Percentiles rank a stretch among this genome's conserved stretches.
phyloP scores from a whole-genome alignment of 2,329 filamentous ascomycete species.

The Achaetomium macrosporum region DNA sequence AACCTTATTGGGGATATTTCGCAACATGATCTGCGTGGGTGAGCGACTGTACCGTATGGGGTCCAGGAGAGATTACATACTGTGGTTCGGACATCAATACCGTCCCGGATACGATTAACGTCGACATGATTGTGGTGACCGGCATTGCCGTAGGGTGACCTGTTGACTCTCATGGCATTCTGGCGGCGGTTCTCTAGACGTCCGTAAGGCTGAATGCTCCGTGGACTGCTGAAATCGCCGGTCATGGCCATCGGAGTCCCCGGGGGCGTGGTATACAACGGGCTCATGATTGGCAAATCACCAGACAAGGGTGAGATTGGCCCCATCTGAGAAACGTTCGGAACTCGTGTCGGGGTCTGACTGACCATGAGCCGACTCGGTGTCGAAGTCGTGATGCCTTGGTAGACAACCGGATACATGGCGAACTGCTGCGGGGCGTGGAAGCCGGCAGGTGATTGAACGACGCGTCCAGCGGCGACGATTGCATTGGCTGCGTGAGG shows the following conservation, averaged over 20 bases:
- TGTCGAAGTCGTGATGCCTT: slow-evolving; percentile 25
- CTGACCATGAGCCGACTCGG: slow-evolving; percentile 32
- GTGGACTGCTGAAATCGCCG: slow-evolving; percentile 37
- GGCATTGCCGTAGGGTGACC: slow-evolving; percentile 41
- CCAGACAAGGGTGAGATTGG: slow-evolving; percentile 18
- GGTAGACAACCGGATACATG: slow-evolving; percentile 35
- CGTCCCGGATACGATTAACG: slow-evolving; percentile 53
- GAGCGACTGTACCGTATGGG: slow-evolving; percentile 1
- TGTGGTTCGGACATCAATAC: slow-evolving; percentile 69
- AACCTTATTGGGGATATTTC: slow-evolving; percentile 91
- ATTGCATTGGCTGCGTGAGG: slow-evolving; percentile 18
- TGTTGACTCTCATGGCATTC: slow-evolving; percentile 41
- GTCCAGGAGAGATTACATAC: slow-evolving; percentile 39
- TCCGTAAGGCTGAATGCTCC: slow-evolving; percentile 30
- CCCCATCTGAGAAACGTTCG: slow-evolving; percentile 26
- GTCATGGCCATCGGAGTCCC: slow-evolving; percentile 30
- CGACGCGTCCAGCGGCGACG: slow-evolving; percentile 24
- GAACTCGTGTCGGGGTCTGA: slow-evolving; percentile 28
- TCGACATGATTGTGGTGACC: slow-evolving; percentile 59
- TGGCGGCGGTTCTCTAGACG: slow-evolving; percentile 42
- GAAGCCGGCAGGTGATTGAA: slow-evolving; percentile 22
- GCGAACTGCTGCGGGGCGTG: slow-evolving; percentile 31
- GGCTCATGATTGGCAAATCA: slow-evolving; percentile 22
- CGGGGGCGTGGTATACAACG: slow-evolving; percentile 30
- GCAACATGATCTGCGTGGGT: slow-evolving; percentile 72